Evolutionary conservation across 2,329 filamentous ascomycete species (phyloP).

Genomic region (Conoideocrella luteorostrata): DNA sequence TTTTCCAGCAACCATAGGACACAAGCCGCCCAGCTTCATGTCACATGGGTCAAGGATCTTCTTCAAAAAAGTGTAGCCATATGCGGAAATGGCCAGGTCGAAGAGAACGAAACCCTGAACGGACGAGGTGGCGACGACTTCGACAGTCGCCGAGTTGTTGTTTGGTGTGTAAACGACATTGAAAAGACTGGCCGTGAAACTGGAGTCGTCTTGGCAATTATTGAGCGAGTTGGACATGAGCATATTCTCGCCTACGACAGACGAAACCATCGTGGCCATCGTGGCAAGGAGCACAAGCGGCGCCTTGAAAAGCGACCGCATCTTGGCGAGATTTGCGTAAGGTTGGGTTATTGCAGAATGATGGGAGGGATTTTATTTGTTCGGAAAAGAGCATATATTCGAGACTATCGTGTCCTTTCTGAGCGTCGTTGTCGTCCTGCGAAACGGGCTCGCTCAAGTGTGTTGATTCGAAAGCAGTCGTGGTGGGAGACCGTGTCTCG

Average conservation of each 20-base stretch:
- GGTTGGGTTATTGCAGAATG: background rate
- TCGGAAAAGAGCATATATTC: background rate
- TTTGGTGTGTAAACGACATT: constrained; percentile 72
- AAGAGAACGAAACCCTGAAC: constrained; percentile 78
- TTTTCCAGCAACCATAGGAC: constrained; percentile 82
- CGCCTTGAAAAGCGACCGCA: constrained; percentile 41
- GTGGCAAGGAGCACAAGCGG: constrained; percentile 40
- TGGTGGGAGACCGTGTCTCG: no score
- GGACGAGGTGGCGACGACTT: constrained; percentile 74
- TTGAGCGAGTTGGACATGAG: constrained; percentile 80
- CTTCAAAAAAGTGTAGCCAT: constrained; percentile 68
- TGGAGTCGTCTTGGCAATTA: constrained; percentile 75
- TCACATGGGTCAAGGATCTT: constrained; percentile 70
- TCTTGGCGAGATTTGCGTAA: no score
- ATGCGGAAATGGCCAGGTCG: constrained; percentile 69
- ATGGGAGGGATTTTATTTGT: background rate
- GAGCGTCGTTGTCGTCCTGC: constrained; percentile 4
- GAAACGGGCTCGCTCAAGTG: constrained; percentile 2
- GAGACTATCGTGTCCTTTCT: background rate
- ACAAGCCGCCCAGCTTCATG: constrained; percentile 65
- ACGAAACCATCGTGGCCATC: constrained; percentile 35
- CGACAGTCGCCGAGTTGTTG: constrained; percentile 66
- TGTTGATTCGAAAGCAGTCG: no score
- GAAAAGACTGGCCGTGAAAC: constrained; percentile 84
- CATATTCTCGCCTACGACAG: constrained; percentile 54